Conservation (phyloP, 768 basidiomycete genomes). For the Macrolepiota dolichaula region DNA sequence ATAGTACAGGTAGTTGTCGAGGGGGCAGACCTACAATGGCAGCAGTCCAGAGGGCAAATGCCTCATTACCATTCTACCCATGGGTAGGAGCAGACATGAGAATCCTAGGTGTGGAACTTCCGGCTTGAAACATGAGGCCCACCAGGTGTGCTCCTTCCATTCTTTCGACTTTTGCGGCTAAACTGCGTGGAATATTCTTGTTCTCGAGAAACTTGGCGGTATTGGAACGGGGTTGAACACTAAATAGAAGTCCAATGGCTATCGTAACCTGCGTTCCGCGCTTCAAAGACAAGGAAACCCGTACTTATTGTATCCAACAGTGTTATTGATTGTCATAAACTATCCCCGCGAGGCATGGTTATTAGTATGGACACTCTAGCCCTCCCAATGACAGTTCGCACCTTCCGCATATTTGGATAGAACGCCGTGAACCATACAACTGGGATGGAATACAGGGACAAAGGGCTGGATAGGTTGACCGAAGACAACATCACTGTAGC, state of each 20-base stretch:
- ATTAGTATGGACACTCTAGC: background rate
- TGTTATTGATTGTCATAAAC: conserved; percentile 24
- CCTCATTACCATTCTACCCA: conserved; percentile 27
- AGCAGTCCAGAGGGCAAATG: conserved; percentile 31
- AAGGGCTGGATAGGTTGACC: conserved; percentile 15
- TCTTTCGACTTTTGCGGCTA: conserved; percentile 23
- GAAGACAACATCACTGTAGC: conserved; percentile 5
- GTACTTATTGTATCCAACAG: conserved; percentile 34
- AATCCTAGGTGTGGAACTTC: background rate
- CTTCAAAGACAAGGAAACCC: background rate
- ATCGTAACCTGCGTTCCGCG: background rate
- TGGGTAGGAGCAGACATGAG: background rate
- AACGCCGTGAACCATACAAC: conserved; percentile 29
- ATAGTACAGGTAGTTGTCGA: background rate
- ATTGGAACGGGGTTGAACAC: conserved; percentile 30
- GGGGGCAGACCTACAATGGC: conserved; percentile 22
- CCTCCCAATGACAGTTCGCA: conserved; percentile 1
- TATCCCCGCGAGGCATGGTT: background rate
- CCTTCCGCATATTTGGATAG: conserved; percentile 29
- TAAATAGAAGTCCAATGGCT: conserved; percentile 10
- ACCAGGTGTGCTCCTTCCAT: conserved; percentile 34
- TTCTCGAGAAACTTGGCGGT: conserved; percentile 18
- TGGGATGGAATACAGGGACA: conserved; percentile 37
- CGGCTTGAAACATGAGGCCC: background rate
- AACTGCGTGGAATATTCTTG: conserved; percentile 20